phyloP scores from a whole-genome alignment of 2,329 filamentous ascomycete species.

The Clathrospora elynae region DNA sequence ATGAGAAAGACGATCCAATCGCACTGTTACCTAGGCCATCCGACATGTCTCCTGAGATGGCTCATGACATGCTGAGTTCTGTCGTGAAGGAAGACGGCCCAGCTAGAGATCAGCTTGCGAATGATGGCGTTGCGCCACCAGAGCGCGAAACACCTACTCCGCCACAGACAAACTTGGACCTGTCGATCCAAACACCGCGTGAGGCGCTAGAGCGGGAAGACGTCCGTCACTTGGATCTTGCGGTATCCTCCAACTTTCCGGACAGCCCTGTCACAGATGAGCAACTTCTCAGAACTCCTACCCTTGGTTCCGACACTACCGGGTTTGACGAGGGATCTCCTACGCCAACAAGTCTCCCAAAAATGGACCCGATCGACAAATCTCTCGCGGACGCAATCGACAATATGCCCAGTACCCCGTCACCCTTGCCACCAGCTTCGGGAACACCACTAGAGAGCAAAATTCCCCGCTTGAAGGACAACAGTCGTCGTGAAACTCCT shows the following conservation, averaged over 20 bases:
- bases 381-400: slow-evolving; percentile 42
- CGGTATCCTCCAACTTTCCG: slow-evolving; percentile 53
- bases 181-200: slow-evolving; percentile 38
- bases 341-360: slow-evolving; percentile 36
- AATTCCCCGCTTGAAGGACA: slow-evolving; percentile 48
- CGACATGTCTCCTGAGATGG: slow-evolving; percentile 63
- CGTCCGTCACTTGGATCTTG: slow-evolving; percentile 66
- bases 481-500: slow-evolving; percentile 38
- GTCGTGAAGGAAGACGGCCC: slow-evolving; percentile 67
- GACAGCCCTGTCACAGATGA: slow-evolving; percentile 29
- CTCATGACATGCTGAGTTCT: slow-evolving; percentile 66
- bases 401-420: slow-evolving; percentile 40
- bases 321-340: slow-evolving; percentile 34
- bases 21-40: slow-evolving; percentile 44
- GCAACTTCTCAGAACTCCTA: slow-evolving; percentile 35
- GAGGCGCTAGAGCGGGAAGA: slow-evolving; percentile 56
- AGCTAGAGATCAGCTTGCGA: slow-evolving; percentile 22
- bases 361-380: slow-evolving; percentile 45
- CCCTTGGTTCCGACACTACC: slow-evolving; percentile 24
- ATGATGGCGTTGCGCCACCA: slow-evolving; percentile 9
- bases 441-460: slow-evolving; percentile 40
- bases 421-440: slow-evolving; percentile 20
- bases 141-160: slow-evolving; percentile 17
- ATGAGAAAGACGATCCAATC: slow-evolving; percentile 40
- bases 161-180: slow-evolving; percentile 15